Evolutionary conservation across 192 early-diverging fungal species (phyloP).

Genomic region (Chytriomyces sp.): DNA sequence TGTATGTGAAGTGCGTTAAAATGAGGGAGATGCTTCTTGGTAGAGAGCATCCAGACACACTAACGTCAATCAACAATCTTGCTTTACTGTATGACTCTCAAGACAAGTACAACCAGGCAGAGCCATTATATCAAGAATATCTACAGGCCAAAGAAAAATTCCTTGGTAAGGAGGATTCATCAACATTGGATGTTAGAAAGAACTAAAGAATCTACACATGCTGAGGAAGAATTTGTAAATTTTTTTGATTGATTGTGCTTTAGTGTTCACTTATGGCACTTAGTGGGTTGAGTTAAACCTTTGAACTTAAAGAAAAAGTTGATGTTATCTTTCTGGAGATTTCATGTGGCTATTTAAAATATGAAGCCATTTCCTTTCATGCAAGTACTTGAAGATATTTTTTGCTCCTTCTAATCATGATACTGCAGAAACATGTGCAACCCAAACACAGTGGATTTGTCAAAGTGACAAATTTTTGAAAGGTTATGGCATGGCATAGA

Average conservation of each 20-base stretch:
- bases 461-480: too few species aligned
- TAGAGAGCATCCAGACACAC: conserved; percentile 19
- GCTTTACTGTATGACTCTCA: background rate
- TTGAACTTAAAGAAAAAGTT: background rate
- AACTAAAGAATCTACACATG: background rate
- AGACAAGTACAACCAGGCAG: conserved; percentile 17
- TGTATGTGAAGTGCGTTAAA: background rate
- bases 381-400: too few species aligned
- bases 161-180: conserved; percentile 15
- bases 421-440: too few species aligned
- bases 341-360: background rate
- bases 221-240: conserved; percentile 1
- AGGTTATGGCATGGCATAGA: conserved; percentile 26
- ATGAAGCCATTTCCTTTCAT: background rate
- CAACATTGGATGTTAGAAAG: background rate
- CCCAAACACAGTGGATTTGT: too few species aligned
- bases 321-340: background rate
- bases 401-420: too few species aligned
- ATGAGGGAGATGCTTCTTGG: conserved; percentile 1
- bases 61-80: conserved; percentile 27
- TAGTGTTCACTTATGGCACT: too few species aligned
- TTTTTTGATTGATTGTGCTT: too few species aligned
- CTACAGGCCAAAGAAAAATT: conserved; percentile 5
- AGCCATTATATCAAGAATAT: conserved; percentile 2
- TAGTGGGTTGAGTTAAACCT: background rate